These are phyloP conservation scores for Hydnum rufescens DNA, from an alignment of 768 basidiomycete genomes.

Conservation along the genomic window DNA sequence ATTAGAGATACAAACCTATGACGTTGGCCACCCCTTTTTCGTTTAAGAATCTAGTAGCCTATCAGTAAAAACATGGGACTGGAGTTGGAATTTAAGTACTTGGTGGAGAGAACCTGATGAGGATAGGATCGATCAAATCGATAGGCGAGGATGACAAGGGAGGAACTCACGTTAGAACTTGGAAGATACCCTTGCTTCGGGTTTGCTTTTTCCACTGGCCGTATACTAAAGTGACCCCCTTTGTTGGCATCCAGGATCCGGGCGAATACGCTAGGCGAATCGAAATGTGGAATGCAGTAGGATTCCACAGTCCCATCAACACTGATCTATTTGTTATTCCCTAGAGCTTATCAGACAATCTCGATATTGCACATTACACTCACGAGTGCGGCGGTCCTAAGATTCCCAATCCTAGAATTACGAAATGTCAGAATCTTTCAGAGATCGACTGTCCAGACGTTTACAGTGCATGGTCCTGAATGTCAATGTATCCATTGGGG, in stretches of 20 bases:
- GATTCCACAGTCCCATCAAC: conserved; percentile 38
- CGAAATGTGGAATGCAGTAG: conserved; percentile 84
- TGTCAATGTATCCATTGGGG: conserved; percentile 31
- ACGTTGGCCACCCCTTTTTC: conserved; percentile 73
- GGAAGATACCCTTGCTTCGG: conserved; percentile 74
- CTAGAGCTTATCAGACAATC: conserved; percentile 1
- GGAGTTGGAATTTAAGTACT: conserved; percentile 20
- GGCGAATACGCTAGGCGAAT: conserved; percentile 83
- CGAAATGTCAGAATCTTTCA: conserved; percentile 7
- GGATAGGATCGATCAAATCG: conserved; percentile 1
- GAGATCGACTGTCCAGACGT: conserved; percentile 12
- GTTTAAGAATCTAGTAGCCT: conserved; percentile 42
- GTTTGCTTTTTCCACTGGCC: conserved; percentile 44
- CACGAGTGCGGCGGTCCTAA: conserved; percentile 61
- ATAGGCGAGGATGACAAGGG: conserved; percentile 1
- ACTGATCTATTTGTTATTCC: not conserved
- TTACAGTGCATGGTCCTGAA: conserved; percentile 66
- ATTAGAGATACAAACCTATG: conserved; percentile 31
- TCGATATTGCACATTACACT: conserved; percentile 9
- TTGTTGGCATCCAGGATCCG: conserved; percentile 76
- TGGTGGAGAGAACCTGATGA: conserved; percentile 60
- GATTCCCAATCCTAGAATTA: conserved; percentile 48
- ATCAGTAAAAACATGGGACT: not conserved
- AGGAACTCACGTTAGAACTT: conserved; percentile 44
- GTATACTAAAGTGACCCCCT: conserved; percentile 83